Percentiles rank a stretch among this genome's conserved stretches.
phyloP scores from a whole-genome alignment of 768 basidiomycete genomes.

The Tricholoma saponaceum region DNA sequence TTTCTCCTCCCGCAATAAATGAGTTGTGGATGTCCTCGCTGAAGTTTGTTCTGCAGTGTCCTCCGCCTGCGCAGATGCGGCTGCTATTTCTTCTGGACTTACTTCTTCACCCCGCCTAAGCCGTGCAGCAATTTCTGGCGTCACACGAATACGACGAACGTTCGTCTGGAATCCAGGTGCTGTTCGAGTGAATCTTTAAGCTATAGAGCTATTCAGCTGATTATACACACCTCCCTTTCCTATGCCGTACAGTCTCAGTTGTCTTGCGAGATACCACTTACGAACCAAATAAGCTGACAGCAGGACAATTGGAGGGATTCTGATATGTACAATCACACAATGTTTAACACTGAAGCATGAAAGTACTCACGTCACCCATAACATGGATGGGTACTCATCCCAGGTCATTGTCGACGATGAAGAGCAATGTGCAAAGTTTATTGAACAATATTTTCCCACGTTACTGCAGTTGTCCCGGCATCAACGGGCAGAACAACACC shows the following conservation, averaged over 20 bases:
- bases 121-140: slow-evolving; percentile 52
- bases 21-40: slow-evolving; percentile 6
- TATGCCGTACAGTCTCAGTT: slow-evolving; percentile 44
- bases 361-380: slow-evolving; percentile 42
- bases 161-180: slow-evolving; percentile 55
- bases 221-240: slow-evolving; percentile 49
- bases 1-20: slow-evolving; percentile 6
- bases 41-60: slow-evolving; percentile 17
- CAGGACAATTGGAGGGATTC: slow-evolving; percentile 41
- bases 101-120: slow-evolving; percentile 49
- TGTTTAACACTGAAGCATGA: background rate
- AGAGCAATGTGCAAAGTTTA: background rate
- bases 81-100: slow-evolving; percentile 47
- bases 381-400: slow-evolving; percentile 34
- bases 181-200: slow-evolving; percentile 13
- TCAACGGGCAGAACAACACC: slow-evolving; percentile 37
- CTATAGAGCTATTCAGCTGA: background rate
- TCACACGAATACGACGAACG: slow-evolving; percentile 44
- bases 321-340: slow-evolving; percentile 13
- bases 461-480: slow-evolving; percentile 34
- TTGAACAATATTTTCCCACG: background rate
- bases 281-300: slow-evolving; percentile 43
- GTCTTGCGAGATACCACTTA: slow-evolving; percentile 46
- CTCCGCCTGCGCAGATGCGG: slow-evolving; percentile 39
- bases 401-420: slow-evolving; percentile 9